Evolutionary conservation across 345 rosid genomes (phyloP).

Genomic region (Zanthoxylum bungeanum): DNA sequence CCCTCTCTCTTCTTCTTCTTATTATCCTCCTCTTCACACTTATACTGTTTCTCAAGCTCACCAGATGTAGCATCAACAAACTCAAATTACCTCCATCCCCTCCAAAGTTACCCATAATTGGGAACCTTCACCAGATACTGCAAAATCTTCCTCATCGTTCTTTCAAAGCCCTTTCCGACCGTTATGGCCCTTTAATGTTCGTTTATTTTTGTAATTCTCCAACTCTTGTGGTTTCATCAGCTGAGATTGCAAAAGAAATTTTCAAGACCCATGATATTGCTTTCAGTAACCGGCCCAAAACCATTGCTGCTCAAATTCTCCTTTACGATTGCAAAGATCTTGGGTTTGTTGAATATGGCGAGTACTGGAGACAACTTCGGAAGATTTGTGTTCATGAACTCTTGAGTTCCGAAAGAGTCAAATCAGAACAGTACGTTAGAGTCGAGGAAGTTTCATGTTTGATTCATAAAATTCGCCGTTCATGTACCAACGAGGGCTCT

Average conservation of each 20-base stretch:
- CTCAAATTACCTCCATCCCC: constrained; percentile 26
- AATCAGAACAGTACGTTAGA: too few relatives aligned
- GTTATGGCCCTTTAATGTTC: constrained; percentile 22
- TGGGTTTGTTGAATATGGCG: not conserved
- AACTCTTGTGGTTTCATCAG: constrained; percentile 24
- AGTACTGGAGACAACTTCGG: not conserved
- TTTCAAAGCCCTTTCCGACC: constrained; percentile 6
- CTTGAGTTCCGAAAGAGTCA: constrained; percentile 7
- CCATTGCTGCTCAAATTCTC: constrained; percentile 9
- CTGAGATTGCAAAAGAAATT: constrained; percentile 18
- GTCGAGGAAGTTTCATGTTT: constrained; percentile 25
- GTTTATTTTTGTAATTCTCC: constrained; percentile 4
- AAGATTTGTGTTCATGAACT: not conserved
- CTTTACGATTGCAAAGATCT: constrained; percentile 14
- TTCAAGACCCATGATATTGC: constrained; percentile 17
- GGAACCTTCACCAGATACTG: constrained; percentile 24
- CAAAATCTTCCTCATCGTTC: constrained; percentile 14
- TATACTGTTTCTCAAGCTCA: not conserved
- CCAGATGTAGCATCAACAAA: not conserved
- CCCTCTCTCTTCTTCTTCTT: not conserved
- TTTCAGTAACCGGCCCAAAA: constrained; percentile 3
- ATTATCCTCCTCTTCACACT: not conserved
- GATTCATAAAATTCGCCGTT: constrained; percentile 3
- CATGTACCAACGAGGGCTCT: not conserved
- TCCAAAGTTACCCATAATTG: constrained; percentile 22